A percentile compares a stretch with the other conserved stretches of the same genome.
Evolutionary conservation across 202 grass and related monocot species (phyloP).

Genomic region (Bolboschoenoplectus hybrid): DNA sequence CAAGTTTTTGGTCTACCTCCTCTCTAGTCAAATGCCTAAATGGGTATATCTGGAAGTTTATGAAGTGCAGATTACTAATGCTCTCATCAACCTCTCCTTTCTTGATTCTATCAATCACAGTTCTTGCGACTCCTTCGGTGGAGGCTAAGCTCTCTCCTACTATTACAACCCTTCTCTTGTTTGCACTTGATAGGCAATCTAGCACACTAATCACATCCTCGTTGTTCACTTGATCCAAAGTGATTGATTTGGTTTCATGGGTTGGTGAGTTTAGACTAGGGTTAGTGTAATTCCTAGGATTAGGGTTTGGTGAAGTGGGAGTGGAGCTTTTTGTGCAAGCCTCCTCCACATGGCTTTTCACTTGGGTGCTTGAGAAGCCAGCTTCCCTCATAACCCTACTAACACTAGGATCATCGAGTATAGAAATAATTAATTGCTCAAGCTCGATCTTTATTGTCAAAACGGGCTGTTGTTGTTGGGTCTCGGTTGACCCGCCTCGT

Average conservation of each 20-base stretch:
- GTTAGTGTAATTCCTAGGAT: constrained; percentile 48
- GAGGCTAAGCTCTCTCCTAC: constrained; percentile 52
- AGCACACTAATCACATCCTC: constrained; percentile 65
- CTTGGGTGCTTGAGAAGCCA: constrained; percentile 87
- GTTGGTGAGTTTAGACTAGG: constrained; percentile 34
- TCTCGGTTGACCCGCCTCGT: constrained; percentile 65
- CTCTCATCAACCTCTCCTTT: constrained; percentile 50
- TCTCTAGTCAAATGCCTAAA: constrained; percentile 54
- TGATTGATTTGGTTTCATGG: constrained; percentile 49
- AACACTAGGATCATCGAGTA: constrained; percentile 93
- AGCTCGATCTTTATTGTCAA: constrained; percentile 93
- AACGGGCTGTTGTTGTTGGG: constrained; percentile 93
- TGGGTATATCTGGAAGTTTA: constrained; percentile 47
- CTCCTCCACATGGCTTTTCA: constrained; percentile 91
- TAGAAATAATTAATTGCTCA: constrained; percentile 92
- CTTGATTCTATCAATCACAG: constrained; percentile 55
- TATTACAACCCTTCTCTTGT: constrained; percentile 64
- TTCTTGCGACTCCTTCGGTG: constrained; percentile 46
- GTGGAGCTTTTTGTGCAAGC: constrained; percentile 52
- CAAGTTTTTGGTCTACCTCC: constrained; percentile 59
- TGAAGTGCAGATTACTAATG: constrained; percentile 51
- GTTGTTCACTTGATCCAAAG: constrained; percentile 38
- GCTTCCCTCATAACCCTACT: constrained; percentile 95
- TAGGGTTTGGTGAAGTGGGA: constrained; percentile 55
- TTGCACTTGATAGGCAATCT: constrained; percentile 46